phyloP scores from a whole-genome alignment of 805 yeast species.

The Barnettozyma populi region DNA sequence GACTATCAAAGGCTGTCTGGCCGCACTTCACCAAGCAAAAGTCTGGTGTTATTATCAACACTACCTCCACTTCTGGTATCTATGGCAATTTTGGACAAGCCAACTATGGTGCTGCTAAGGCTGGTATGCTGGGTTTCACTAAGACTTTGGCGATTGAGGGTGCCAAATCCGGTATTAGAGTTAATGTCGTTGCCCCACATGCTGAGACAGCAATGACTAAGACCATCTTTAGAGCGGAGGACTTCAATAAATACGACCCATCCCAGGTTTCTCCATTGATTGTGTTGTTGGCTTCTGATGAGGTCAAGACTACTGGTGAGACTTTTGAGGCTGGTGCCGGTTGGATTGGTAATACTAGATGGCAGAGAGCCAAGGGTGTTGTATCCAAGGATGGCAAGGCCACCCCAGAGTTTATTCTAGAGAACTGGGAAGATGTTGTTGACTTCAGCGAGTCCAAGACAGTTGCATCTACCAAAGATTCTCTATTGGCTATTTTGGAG shows the following conservation, averaged over 20 bases:
- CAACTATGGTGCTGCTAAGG: slow-evolving; percentile 90
- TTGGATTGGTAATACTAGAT: slow-evolving; percentile 91
- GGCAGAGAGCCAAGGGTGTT: slow-evolving; percentile 89
- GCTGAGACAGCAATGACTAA: slow-evolving; percentile 98
- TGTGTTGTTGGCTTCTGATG: slow-evolving; percentile 71
- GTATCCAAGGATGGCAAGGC: slow-evolving; percentile 41
- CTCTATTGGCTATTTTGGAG: slow-evolving; percentile 71
- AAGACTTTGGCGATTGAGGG: slow-evolving; percentile 91
- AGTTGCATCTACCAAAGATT: slow-evolving; percentile 62
- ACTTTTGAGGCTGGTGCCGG: slow-evolving; percentile 94
- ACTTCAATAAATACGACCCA: slow-evolving; percentile 80
- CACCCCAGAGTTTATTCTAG: slow-evolving; percentile 66
- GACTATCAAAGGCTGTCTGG: slow-evolving; percentile 87
- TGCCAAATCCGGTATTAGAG: slow-evolving; percentile 65
- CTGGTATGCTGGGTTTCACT: slow-evolving; percentile 80
- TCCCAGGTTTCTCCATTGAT: slow-evolving; percentile 87
- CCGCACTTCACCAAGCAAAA: slow-evolving; percentile 77
- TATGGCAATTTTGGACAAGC: slow-evolving; percentile 98
- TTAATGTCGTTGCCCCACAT: slow-evolving; percentile 89
- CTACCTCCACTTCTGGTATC: slow-evolving; percentile 93
- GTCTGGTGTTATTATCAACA: slow-evolving; percentile 78
- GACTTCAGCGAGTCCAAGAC: slow-evolving; percentile 56
- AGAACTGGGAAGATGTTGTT: slow-evolving; percentile 58
- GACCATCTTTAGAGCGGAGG: slow-evolving; percentile 74
- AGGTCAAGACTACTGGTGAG: slow-evolving; percentile 66